Conservation (phyloP, 2,329 filamentous ascomycete genomes). For the Talaromyces atroroseus region DNA sequence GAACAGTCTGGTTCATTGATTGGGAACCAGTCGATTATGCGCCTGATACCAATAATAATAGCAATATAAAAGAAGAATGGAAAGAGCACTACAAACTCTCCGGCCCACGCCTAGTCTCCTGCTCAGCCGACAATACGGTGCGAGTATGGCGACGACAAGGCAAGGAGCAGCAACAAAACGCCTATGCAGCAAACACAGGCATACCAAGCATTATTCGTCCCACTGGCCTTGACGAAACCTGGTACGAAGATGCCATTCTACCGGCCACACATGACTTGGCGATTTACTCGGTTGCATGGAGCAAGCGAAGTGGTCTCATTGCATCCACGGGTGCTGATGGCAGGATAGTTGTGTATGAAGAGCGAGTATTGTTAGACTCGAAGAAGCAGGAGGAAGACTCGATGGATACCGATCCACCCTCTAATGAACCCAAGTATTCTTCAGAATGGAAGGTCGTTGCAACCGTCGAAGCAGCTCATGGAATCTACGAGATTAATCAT, state of each 20-base stretch:
- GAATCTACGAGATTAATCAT: conserved; percentile 92
- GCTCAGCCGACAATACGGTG: conserved; percentile 75
- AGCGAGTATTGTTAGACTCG: conserved; percentile 39
- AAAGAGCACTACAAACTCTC: conserved; percentile 26
- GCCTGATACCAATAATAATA: conserved; percentile 10
- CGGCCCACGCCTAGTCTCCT: conserved; percentile 65
- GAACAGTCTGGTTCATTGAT: conserved; percentile 86
- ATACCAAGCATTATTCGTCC: conserved; percentile 89
- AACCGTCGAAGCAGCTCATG: conserved; percentile 69
- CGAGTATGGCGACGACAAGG: conserved; percentile 69
- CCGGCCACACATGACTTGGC: conserved; percentile 72
- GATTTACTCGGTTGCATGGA: conserved; percentile 83
- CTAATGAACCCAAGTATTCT: conserved; percentile 12
- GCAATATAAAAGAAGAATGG: conserved; percentile 21
- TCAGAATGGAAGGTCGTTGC: conserved; percentile 68
- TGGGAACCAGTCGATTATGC: conserved; percentile 48
- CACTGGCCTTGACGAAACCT: conserved; percentile 67
- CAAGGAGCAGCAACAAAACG: conserved; percentile 33
- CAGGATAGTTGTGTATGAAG: conserved; percentile 70
- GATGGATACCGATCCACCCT: conserved; percentile 22
- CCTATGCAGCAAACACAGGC: conserved; percentile 29
- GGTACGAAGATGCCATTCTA: conserved; percentile 71
- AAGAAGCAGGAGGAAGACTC: conserved; percentile 21
- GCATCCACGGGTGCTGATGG: conserved; percentile 90
- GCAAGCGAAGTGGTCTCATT: conserved; percentile 65